Base-by-base conservation (phyloP, 169 alveolate species). In the Plasmodium berghei region DNA sequence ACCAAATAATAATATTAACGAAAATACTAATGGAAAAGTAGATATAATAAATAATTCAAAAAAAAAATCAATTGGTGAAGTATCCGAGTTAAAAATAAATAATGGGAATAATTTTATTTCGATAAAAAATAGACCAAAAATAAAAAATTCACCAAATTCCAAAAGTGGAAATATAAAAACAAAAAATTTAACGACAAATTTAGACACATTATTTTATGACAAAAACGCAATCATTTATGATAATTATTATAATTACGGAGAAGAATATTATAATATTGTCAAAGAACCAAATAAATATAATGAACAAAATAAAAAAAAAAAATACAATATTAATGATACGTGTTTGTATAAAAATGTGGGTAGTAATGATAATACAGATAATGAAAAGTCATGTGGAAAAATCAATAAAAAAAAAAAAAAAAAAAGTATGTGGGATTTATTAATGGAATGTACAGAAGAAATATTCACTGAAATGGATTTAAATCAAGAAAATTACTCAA, bases 401-500 rank as follows among this genome's bases (percentile, higher is more conserved):
- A 34, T 34, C 0, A 34, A 34, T 34, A 34, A 34, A 34, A 34
- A 34, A 34, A 34, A 34, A 34, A 34, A 34, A 34, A 75, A 93
- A 55, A 87, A 88, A 69, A 86, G 94, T 40, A 75, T 93, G 75
- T 93, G 96, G 96, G 96, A 93, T 73, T 73, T 93, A 28, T 88
- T 92, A 62, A 83, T 91, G 66, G 94, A 87, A 88, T 86, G 94
- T 24, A 71, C 88, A 63, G 69, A 83, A 22, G 95, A 93, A 64
- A 59, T 93, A 22, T 73, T 93, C 55, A 28, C 71, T 16, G 96
- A 93, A 67, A 80, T 88, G 87, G 10, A 62, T 40, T 14, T 87
- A 20, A 59, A 74, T 40, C 72, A 66, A 48, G 24, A 42, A 2
- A 73, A 87, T 59, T 74, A 63, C 28, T 67, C 92, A 6, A 48